phyloP scores from a whole-genome alignment of 106 monocot genomes.

The Platanthera guangdongensis region DNA sequence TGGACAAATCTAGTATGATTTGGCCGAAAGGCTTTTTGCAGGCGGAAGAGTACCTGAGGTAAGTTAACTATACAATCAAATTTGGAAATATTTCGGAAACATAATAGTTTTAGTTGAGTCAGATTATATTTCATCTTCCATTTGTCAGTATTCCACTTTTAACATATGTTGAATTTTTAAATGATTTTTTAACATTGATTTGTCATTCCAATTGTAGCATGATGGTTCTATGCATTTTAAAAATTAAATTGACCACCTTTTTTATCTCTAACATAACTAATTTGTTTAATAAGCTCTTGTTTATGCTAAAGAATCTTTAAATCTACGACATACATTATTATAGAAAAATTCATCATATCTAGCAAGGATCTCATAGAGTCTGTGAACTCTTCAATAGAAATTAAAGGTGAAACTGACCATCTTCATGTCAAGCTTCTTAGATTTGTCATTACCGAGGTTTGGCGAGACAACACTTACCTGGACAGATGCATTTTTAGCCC shows the following conservation, averaged over 20 bases:
- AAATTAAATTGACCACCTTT: background rate
- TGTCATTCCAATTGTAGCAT: background rate
- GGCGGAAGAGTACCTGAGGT: too few relatives aligned
- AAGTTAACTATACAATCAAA: slow-evolving; percentile 1
- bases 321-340: slow-evolving; percentile 41
- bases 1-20: too few relatives aligned
- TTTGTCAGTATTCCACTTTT: too few relatives aligned
- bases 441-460: too few relatives aligned
- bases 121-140: background rate
- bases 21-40: too few relatives aligned
- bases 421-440: too few relatives aligned
- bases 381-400: background rate
- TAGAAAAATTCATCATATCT: slow-evolving; percentile 41
- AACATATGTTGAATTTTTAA: background rate
- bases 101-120: background rate
- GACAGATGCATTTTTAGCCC: too few relatives aligned
- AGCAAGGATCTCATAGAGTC: slow-evolving; percentile 3
- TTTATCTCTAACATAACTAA: background rate
- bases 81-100: background rate
- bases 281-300: slow-evolving; percentile 50
- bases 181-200: background rate
- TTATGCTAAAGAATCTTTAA: slow-evolving; percentile 46
- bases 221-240: background rate
- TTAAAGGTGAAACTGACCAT: slow-evolving; percentile 3
- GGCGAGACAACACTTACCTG: too few relatives aligned